A percentile compares a stretch with the other conserved stretches of the same genome.
phyloP scores from a whole-genome alignment of 176 grass and related monocot species.

The Bonia amplexicaulis region DNA sequence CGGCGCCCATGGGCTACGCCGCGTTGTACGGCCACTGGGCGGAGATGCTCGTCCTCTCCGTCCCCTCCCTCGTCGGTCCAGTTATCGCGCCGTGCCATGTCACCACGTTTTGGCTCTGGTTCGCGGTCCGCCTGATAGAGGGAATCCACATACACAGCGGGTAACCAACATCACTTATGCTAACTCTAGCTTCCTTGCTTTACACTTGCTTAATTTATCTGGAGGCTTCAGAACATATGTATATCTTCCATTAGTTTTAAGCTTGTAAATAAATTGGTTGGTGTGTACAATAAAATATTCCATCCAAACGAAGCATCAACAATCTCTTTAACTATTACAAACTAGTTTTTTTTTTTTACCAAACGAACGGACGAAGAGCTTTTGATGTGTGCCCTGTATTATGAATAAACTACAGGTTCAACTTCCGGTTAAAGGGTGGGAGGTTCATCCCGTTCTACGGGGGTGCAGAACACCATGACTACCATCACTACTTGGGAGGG shows the following conservation, averaged over 20 bases:
- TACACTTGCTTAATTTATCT: not conserved
- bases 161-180: not conserved
- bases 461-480: not conserved
- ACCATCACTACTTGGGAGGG: not conserved
- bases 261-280: too few relatives aligned
- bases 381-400: too few relatives aligned
- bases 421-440: not conserved
- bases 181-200: not conserved
- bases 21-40: not conserved
- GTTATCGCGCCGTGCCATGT: not conserved
- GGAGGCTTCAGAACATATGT: too few relatives aligned
- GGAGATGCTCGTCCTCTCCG: not conserved
- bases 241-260: too few relatives aligned
- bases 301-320: too few relatives aligned
- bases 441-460: not conserved
- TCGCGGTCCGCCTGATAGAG: not conserved
- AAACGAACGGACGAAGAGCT: too few relatives aligned
- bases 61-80: not conserved
- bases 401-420: not conserved
- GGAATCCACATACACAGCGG: not conserved
- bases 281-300: too few relatives aligned
- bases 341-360: too few relatives aligned
- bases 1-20: constrained; percentile 43
- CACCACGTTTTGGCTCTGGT: not conserved
- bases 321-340: too few relatives aligned